phyloP scores from a whole-genome alignment of 1,284 basidiomycete species.

The Takashimella tepidaria region DNA sequence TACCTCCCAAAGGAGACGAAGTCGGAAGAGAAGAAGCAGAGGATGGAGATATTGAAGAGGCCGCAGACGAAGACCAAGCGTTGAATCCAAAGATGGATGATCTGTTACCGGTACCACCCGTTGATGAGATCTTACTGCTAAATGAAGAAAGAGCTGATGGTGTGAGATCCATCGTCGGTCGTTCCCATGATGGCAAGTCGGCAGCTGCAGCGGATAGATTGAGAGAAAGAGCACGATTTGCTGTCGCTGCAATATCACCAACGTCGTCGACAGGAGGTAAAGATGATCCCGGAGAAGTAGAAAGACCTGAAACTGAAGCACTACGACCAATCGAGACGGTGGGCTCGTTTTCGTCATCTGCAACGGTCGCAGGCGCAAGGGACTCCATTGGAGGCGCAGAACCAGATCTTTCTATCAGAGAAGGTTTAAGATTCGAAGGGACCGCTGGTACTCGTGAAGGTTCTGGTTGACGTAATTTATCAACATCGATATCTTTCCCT shows the following conservation, averaged over 20 bases:
- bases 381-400: conserved; percentile 24
- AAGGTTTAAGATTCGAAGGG: background rate
- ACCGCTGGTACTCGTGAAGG: background rate
- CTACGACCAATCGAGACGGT: conserved; percentile 1
- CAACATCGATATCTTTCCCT: conserved; percentile 47
- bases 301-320: conserved; percentile 1
- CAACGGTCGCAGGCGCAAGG: background rate
- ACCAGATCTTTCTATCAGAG: conserved; percentile 17
- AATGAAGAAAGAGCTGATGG: background rate
- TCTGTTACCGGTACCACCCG: conserved; percentile 5
- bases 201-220: conserved; percentile 11
- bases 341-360: background rate
- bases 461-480: conserved; percentile 22
- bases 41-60: conserved; percentile 4
- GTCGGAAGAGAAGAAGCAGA: conserved; percentile 6
- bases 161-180: conserved; percentile 8
- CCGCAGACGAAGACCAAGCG: conserved; percentile 25
- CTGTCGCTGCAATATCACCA: conserved; percentile 28
- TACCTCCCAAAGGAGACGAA: conserved; percentile 6
- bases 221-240: conserved; percentile 9
- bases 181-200: conserved; percentile 26
- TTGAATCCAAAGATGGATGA: conserved; percentile 31
- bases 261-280: conserved; percentile 22
- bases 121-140: conserved; percentile 4
- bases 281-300: background rate